These are phyloP conservation scores for Hypoxylon cercidicola DNA, from an alignment of 495 filamentous ascomycete species.

Conservation along the genomic window DNA sequence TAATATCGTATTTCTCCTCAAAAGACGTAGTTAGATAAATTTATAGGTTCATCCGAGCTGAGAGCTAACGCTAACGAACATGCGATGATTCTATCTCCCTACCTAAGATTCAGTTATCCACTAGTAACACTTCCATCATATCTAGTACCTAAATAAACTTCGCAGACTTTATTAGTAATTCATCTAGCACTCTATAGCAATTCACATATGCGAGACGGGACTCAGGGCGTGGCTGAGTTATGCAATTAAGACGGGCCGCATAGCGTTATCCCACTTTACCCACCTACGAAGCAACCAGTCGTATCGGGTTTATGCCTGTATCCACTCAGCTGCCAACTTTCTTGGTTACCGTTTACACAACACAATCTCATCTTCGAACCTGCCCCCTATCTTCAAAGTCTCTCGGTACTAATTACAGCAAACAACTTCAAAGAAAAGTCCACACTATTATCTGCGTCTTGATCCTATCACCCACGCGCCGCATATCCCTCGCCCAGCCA, in stretches of 20 bases:
- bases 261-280: slow-evolving; percentile 7
- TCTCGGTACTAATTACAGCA: slow-evolving; percentile 24
- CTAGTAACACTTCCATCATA: neutral
- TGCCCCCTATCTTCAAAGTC: slow-evolving; percentile 23
- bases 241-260: too few relatives aligned
- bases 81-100: neutral
- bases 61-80: neutral
- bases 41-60: neutral
- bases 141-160: slow-evolving; percentile 2
- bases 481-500: slow-evolving; percentile 32
- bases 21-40: neutral
- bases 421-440: slow-evolving; percentile 15
- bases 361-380: slow-evolving; percentile 36
- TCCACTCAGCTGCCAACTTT: slow-evolving; percentile 41
- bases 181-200: neutral
- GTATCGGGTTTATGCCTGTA: slow-evolving; percentile 11
- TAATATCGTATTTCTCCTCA: neutral
- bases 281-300: slow-evolving; percentile 33
- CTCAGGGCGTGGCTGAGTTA: neutral
- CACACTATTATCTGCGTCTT: slow-evolving; percentile 13
- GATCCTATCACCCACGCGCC: slow-evolving; percentile 2
- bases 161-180: slow-evolving; percentile 11
- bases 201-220: slow-evolving; percentile 26
- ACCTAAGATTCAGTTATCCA: neutral
- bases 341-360: slow-evolving; percentile 34